Evolutionary conservation across 2,329 filamentous ascomycete genomes (phyloP).

Genomic region (Aspergillus tubingensis): DNA sequence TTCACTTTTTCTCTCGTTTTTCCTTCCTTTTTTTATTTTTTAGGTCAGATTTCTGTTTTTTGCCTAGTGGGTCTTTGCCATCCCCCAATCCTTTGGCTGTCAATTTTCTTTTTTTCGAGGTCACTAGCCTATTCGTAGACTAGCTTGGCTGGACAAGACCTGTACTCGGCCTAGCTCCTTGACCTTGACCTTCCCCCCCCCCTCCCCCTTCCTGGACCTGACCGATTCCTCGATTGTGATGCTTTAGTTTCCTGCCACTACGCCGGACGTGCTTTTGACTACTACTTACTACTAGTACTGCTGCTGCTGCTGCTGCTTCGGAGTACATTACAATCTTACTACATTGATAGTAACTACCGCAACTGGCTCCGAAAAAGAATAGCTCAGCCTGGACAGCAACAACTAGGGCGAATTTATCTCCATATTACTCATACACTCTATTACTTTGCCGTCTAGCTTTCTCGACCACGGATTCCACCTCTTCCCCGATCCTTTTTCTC

Average conservation of each 20-base stretch:
- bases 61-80: conserved; percentile 9
- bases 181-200: not conserved
- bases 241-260: conserved; percentile 8
- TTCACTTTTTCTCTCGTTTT: conserved; percentile 10
- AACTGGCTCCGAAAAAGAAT: not conserved
- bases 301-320: not conserved
- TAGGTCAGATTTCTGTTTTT: conserved; percentile 1
- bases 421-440: conserved; percentile 8
- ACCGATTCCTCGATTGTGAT: conserved; percentile 13
- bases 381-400: not conserved
- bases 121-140: conserved; percentile 8
- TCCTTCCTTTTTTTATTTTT: conserved; percentile 12
- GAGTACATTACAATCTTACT: not conserved
- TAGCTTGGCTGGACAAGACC: conserved; percentile 6
- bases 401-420: not conserved
- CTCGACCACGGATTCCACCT: conserved; percentile 1
- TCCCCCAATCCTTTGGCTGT: conserved; percentile 19
- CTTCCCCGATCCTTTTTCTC: conserved; percentile 1
- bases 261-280: not conserved
- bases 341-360: not conserved
- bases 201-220: conserved; percentile 13
- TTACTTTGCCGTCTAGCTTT: not conserved
- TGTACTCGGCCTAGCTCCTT: conserved; percentile 7
- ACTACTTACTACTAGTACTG: not conserved
- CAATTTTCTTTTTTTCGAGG: conserved; percentile 11